phyloP scores from a whole-genome alignment of 2,329 filamentous ascomycete genomes.

The Penicillium digitatum region DNA sequence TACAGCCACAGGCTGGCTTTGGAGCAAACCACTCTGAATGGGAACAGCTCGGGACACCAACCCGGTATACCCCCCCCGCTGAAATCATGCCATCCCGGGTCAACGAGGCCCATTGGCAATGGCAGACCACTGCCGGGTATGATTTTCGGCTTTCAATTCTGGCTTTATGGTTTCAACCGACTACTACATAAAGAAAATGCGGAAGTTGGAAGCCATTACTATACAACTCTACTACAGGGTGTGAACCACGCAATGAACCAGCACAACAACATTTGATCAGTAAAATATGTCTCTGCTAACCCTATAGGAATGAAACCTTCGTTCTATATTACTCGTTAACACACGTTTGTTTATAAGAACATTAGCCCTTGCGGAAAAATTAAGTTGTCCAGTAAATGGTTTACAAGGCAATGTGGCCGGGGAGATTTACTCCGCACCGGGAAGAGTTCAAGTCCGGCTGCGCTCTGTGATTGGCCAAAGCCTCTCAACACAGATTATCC shows the following conservation, averaged over 20 bases:
- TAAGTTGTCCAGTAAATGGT: not conserved
- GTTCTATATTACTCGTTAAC: not conserved
- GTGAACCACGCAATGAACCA: not conserved
- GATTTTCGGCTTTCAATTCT: not conserved
- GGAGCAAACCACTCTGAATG: constrained; percentile 3
- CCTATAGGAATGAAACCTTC: not conserved
- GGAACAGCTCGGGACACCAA: constrained; percentile 9
- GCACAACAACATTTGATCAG: not conserved
- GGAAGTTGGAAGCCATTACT: not conserved
- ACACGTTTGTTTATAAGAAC: not conserved
- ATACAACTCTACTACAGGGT: not conserved
- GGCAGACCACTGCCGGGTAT: not conserved
- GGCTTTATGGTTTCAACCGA: not conserved
- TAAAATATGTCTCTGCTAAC: too few relatives aligned
- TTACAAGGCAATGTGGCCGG: not conserved
- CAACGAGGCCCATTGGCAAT: not conserved
- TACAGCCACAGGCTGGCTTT: constrained; percentile 5
- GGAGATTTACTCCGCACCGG: constrained; percentile 12
- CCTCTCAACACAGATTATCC: not conserved
- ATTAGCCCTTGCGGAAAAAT: not conserved
- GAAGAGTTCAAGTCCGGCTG: constrained; percentile 19
- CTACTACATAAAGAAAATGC: not conserved
- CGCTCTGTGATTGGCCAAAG: constrained; percentile 11
- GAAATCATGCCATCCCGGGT: not conserved
- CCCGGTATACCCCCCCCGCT: constrained; percentile 11